These are phyloP conservation scores for Coemansia nantahalensis DNA, from an alignment of 192 early-diverging fungal genomes.

Conservation along the genomic window DNA sequence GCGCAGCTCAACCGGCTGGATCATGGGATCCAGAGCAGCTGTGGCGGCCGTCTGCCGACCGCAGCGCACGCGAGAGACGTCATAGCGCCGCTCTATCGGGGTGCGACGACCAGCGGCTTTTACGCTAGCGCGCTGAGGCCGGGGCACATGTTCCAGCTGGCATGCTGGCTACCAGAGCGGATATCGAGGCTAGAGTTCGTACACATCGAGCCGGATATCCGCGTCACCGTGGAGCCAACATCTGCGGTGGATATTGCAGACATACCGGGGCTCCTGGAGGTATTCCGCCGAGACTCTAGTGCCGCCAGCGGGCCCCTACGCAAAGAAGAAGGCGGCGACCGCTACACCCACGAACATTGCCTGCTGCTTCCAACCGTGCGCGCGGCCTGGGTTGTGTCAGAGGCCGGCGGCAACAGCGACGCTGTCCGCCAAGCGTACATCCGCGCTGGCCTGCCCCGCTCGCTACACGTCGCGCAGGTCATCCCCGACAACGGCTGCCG, in stretches of 20 bases:
- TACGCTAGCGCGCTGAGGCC: conserved; percentile 17
- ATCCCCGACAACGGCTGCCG: conserved; percentile 4
- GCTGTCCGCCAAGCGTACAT: conserved; percentile 10
- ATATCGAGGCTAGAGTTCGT: conserved; percentile 25
- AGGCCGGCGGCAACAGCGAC: neutral
- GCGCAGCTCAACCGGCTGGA: conserved; percentile 43
- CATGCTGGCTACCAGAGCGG: too few species aligned
- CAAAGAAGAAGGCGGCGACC: neutral
- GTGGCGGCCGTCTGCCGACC: conserved; percentile 30
- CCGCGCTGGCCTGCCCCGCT: conserved; percentile 26
- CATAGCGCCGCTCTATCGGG: conserved; percentile 30
- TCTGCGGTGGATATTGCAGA: conserved; percentile 12
- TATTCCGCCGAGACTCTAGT: conserved; percentile 7
- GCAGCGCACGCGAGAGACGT: conserved; percentile 18
- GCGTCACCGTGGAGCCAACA: conserved; percentile 10
- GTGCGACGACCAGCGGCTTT: conserved; percentile 15
- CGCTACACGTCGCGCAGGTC: conserved; percentile 30
- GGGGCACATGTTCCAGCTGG: conserved; percentile 19
- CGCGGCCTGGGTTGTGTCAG: conserved; percentile 16
- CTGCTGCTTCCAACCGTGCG: conserved; percentile 13
- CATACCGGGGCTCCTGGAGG: conserved; percentile 22
- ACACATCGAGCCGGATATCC: conserved; percentile 5
- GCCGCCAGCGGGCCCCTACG: conserved; percentile 16
- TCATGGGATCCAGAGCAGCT: conserved; percentile 18
- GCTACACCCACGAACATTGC: conserved; percentile 8